Evolutionary conservation across 345 rosid genomes (phyloP), one percentile per base, ranked within the genome.

Genomic region (Eucalyptus sp.): DNA sequence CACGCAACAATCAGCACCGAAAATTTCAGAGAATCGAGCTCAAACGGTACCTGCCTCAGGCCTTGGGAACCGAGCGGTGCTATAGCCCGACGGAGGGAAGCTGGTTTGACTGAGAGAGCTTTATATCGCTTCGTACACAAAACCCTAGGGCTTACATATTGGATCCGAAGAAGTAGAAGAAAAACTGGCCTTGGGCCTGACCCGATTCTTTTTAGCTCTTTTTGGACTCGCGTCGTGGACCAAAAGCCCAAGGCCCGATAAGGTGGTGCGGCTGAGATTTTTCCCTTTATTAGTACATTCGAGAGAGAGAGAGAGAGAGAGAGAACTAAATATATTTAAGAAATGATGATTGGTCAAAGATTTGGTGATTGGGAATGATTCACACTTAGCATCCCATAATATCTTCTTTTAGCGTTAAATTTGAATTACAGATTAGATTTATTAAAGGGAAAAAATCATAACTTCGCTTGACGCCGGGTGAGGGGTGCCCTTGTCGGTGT

Each of bases 301-400:
- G 25, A 56, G 16, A 44, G 43, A 4, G 16, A 14, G 51, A 51
- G 33, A 62, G 16, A 62, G 33, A 29, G 33, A 62, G 8, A 62
- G 33, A 62, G 6, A 13, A 13, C 0, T 29, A 6, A 62, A 13
- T n/a, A 29, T 29, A 18, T 29, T 62, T 13, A 29, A 13, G 71
- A 29, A 29, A 64, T 29, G 10, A 64, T 29, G 71, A 29, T n/a
- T 29, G 8, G 10, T 64, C 71, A 64, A 62, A 13, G 17, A 62
- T 62, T 62, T 29, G 71, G 18, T 0, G 4, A 62, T 62, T 13
- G 4, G 71, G 18, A 62, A 29, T 62, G 71, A 62, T 29, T 62
- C 18, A 0, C 1, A 29, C 71, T 62, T n/a, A 54, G 18, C 7
- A 62, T 29, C 15, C 4, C 0, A 0, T 62, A 29, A 29, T 6